Evolutionary conservation across 345 rosid genomes (phyloP).

Genomic region (Citrus glauca): DNA sequence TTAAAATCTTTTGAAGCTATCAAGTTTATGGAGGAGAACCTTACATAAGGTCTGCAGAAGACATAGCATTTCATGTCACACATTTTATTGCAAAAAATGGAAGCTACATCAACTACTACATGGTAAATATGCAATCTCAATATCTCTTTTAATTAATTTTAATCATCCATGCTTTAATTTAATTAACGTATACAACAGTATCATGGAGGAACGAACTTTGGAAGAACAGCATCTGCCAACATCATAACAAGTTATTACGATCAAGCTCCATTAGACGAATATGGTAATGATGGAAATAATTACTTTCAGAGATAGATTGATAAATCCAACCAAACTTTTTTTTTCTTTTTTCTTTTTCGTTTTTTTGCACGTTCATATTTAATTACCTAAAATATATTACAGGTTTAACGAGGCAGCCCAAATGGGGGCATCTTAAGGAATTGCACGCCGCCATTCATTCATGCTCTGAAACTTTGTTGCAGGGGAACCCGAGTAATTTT

Average conservation of each 20-base stretch:
- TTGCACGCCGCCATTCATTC: slow-evolving; percentile 60
- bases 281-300: slow-evolving; percentile 37
- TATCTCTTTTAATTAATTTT: too few relatives aligned
- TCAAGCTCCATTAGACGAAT: slow-evolving; percentile 90
- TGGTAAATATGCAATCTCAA: slow-evolving; percentile 41
- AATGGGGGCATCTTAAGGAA: slow-evolving; percentile 81
- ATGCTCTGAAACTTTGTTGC: slow-evolving; percentile 47
- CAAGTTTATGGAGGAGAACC: slow-evolving; percentile 70
- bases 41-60: slow-evolving; percentile 61
- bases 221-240: slow-evolving; percentile 69
- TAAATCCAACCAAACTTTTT: too few relatives aligned
- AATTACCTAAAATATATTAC: background rate
- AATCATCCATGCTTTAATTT: too few relatives aligned
- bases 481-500: slow-evolving; percentile 45
- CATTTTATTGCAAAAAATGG: slow-evolving; percentile 83
- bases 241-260: slow-evolving; percentile 74
- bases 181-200: slow-evolving; percentile 31
- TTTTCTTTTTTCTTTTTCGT: too few relatives aligned
- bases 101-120: slow-evolving; percentile 80
- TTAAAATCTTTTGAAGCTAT: slow-evolving; percentile 35
- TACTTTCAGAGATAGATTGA: too few relatives aligned
- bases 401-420: slow-evolving; percentile 81
- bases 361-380: background rate
- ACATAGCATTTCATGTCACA: slow-evolving; percentile 75
- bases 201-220: slow-evolving; percentile 97